Conservation (phyloP, 2,329 filamentous ascomycete species). For the Fusarium palustre region DNA sequence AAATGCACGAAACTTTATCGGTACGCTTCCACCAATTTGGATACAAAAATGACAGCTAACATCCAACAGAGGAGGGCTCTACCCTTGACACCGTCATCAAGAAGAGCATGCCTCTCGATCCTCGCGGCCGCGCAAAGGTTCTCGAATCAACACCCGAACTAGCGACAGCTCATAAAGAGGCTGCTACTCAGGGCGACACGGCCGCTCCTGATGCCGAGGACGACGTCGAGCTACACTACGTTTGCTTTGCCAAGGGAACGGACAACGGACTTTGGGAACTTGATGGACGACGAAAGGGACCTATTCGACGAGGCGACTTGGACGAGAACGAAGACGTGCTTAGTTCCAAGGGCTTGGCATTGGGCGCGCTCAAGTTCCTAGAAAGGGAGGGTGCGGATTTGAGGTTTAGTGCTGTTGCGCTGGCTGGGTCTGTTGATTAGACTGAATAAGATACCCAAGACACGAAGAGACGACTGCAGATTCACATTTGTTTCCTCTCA, state of each 20-base stretch:
- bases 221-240: conserved; percentile 92
- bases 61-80: conserved; percentile 58
- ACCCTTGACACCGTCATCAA: conserved; percentile 74
- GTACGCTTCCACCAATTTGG: conserved; percentile 48
- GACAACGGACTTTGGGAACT: conserved; percentile 74
- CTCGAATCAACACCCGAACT: conserved; percentile 82
- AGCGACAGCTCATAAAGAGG: conserved; percentile 81
- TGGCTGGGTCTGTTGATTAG: conserved; percentile 65
- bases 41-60: conserved; percentile 4
- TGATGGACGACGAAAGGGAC: conserved; percentile 69
- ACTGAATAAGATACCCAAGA: conserved; percentile 30
- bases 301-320: conserved; percentile 67
- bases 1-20: conserved; percentile 71
- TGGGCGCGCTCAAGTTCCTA: conserved; percentile 72
- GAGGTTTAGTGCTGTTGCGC: conserved; percentile 69
- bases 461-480: background rate
- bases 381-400: conserved; percentile 67
- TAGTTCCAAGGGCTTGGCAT: conserved; percentile 77
- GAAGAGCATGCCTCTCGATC: conserved; percentile 76
- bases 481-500: background rate
- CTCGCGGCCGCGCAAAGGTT: conserved; percentile 74
- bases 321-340: conserved; percentile 75
- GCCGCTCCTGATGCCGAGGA: conserved; percentile 81
- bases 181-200: conserved; percentile 83
- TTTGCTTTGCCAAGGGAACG: conserved; percentile 85